These are phyloP conservation scores for Kurtzmaniella quercitrusa DNA, from an alignment of 1,139 yeast species.

Conservation along the genomic window DNA sequence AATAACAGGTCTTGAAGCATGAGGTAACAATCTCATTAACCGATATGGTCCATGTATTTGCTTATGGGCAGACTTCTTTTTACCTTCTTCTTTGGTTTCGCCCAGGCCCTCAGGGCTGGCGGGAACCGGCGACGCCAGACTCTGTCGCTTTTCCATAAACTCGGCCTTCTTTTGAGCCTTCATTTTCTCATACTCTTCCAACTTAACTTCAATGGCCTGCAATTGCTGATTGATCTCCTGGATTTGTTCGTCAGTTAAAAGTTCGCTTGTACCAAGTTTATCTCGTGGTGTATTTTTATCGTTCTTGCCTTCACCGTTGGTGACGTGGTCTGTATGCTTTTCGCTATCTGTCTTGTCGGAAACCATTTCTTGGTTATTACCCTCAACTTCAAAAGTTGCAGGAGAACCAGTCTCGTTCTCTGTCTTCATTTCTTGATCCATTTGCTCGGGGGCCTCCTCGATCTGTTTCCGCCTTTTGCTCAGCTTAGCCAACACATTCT, in stretches of 20 bases:
- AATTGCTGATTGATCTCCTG: slow-evolving; percentile 31
- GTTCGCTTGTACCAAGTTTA: slow-evolving; percentile 17
- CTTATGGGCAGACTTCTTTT: slow-evolving; percentile 33
- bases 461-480: slow-evolving; percentile 35
- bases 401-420: slow-evolving; percentile 5
- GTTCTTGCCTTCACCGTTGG: background rate
- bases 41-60: slow-evolving; percentile 81
- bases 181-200: slow-evolving; percentile 35
- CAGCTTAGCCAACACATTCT: slow-evolving; percentile 41
- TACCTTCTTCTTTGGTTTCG: slow-evolving; percentile 14
- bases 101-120: slow-evolving; percentile 6
- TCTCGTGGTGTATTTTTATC: background rate
- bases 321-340: background rate
- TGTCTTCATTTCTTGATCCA: slow-evolving; percentile 7
- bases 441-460: slow-evolving; percentile 8
- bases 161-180: slow-evolving; percentile 34
- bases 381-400: background rate
- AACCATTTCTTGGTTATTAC: slow-evolving; percentile 12
- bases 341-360: slow-evolving; percentile 5
- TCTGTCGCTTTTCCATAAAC: slow-evolving; percentile 22
- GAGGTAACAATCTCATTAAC: slow-evolving; percentile 79
- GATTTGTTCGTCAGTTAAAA: slow-evolving; percentile 31
- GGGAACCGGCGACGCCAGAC: slow-evolving; percentile 2
- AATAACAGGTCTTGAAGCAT: slow-evolving; percentile 75
- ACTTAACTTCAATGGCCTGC: slow-evolving; percentile 32